Percentiles rank a stretch among this genome's conserved stretches.
These are phyloP conservation scores for Fusarium austroafricanum DNA, from an alignment of 2,329 filamentous ascomycete genomes.

Conservation along the genomic window DNA sequence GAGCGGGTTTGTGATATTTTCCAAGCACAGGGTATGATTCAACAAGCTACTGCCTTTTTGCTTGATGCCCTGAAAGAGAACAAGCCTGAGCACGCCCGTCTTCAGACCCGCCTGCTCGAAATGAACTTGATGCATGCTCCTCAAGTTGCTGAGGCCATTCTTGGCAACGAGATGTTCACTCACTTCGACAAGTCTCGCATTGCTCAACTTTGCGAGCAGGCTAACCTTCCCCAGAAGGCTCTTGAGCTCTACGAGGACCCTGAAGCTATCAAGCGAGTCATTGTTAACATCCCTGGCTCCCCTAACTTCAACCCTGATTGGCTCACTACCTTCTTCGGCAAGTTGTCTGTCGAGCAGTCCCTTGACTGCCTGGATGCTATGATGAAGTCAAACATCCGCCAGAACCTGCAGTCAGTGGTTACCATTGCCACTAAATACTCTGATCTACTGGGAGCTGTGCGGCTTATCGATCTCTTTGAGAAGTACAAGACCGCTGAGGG, in stretches of 20 bases:
- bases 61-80: constrained; percentile 96
- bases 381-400: constrained; percentile 95
- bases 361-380: constrained; percentile 95
- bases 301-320: constrained; percentile 92
- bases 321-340: constrained; percentile 92
- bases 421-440: constrained; percentile 98
- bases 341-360: constrained; percentile 93
- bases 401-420: constrained; percentile 94
- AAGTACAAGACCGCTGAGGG: constrained; percentile 98
- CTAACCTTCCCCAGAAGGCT: constrained; percentile 86
- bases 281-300: constrained; percentile 82
- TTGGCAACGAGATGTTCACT: constrained; percentile 98
- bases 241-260: constrained; percentile 96
- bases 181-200: constrained; percentile 94
- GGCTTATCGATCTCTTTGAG: constrained; percentile 92
- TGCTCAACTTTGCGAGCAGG: constrained; percentile 91
- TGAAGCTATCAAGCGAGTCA: constrained; percentile 87
- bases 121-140: constrained; percentile 98
- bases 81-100: constrained; percentile 88
- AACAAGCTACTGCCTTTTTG: constrained; percentile 97
- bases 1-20: constrained; percentile 98
- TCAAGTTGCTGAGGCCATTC: constrained; percentile 96
- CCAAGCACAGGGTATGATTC: constrained; percentile 97
- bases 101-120: constrained; percentile 95
- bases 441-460: constrained; percentile 87